Conservation (phyloP, 345 rosid species). For the Brassica napus region DNA sequence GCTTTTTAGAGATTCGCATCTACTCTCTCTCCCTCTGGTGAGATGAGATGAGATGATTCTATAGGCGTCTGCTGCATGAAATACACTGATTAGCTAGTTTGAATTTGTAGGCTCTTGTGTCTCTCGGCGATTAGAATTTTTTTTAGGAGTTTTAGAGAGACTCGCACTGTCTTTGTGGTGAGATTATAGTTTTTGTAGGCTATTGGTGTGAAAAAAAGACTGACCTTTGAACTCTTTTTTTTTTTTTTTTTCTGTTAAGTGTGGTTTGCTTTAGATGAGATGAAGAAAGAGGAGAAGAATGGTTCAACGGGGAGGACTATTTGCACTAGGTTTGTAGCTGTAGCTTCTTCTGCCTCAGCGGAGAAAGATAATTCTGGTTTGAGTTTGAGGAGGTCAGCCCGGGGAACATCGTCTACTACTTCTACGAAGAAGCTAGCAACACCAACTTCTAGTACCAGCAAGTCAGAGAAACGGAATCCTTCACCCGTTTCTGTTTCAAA, state of each 20-base stretch:
- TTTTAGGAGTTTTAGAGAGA: no score
- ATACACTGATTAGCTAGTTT: no score
- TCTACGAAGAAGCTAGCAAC: no score
- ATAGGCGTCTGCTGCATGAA: no score
- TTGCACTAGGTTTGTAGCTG: conserved; percentile 39
- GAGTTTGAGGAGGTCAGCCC: conserved; percentile 55
- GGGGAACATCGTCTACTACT: conserved; percentile 47
- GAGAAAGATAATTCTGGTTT: conserved; percentile 40
- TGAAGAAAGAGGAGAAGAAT: conserved; percentile 45
- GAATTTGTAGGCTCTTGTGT: no score
- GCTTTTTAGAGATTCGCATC: background rate
- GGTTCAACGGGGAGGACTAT: conserved; percentile 39
- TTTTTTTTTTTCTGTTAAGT: background rate
- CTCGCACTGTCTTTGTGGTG: no score
- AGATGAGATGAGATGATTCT: no score
- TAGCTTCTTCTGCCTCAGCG: conserved; percentile 16
- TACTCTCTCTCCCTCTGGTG: background rate
- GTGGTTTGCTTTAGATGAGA: conserved; percentile 24
- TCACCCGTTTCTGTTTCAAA: conserved; percentile 39
- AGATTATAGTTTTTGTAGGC: no score
- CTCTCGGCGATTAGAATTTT: no score
- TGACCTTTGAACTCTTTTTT: no score
- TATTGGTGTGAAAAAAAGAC: no score
- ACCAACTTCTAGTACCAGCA: conserved; percentile 42
- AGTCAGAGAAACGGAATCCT: conserved; percentile 53